Base-by-base conservation (phyloP, 805 yeast species). In the Maudiozyma saulgeensis region DNA sequence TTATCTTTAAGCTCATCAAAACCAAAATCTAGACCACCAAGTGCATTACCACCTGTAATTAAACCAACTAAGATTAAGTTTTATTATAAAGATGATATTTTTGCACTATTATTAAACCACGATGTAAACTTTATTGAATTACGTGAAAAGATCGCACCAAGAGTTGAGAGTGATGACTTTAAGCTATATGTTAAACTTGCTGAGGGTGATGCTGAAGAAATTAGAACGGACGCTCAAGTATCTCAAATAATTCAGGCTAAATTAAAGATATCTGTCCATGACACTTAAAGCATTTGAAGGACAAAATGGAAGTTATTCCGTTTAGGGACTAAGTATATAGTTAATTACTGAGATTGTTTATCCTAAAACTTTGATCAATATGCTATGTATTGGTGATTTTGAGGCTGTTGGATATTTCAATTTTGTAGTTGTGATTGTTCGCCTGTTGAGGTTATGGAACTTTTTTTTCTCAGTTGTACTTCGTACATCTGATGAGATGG, bases 1-100 rank as follows among this genome's bases (percentile, higher is more conserved):
- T 41, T 65, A 35, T 62, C 69, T 5, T 32, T 64, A 8, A 37
- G 45, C 13, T 38, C 50, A 8, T 34, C 47, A n/a, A 43, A 34
- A 21, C 57, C 63, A 7, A 58, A 57, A 43, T 62, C 67, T 7
- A 57, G 66, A 44, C 65, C 67, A 23, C 63, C 66, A 15, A 61
- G 67, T 51, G 55, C 56, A 15, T 32, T 49, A 18, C 52, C 56
- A 25, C 62, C 66, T 43, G 60, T 58, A 19, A 52, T 47, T 48
- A 60, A 64, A 49, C 54, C 68, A 2, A 58, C 61, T 1, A 86
- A 86, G 63, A 77, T 85, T 46, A 86, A 86, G 63, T 84, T 86
- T 59, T 86, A 82, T 62, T 84, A 79, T 59, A 82, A 81, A 51
- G 93, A 84, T 58, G 95, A 86, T 61, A 86, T 86, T 15, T 86